phyloP scores from a whole-genome alignment of 2,329 filamentous ascomycete genomes.

The Botrytis porri region DNA sequence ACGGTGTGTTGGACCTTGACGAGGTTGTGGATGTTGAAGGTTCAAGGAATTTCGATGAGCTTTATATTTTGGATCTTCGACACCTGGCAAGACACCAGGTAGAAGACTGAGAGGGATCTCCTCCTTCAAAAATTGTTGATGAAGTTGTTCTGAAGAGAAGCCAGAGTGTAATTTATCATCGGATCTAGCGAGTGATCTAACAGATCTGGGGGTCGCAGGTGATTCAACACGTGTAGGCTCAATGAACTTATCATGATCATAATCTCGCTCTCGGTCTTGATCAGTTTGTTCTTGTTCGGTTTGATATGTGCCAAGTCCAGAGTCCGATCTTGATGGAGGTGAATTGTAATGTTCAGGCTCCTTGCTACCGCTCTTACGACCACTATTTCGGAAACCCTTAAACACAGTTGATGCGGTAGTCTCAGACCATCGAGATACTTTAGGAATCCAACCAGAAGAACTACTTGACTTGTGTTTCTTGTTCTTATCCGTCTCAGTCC shows the following conservation, averaged over 20 bases:
- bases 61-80: conserved; percentile 74
- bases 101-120: conserved; percentile 33
- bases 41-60: conserved; percentile 79
- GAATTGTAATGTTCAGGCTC: conserved; percentile 15
- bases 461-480: conserved; percentile 87
- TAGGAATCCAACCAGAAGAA: conserved; percentile 78
- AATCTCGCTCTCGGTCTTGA: conserved; percentile 10
- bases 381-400: conserved; percentile 69
- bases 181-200: conserved; percentile 33
- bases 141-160: conserved; percentile 51
- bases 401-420: conserved; percentile 88
- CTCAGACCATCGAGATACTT: conserved; percentile 96
- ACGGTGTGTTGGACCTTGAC: conserved; percentile 68
- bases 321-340: conserved; percentile 71
- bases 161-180: conserved; percentile 60
- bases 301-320: conserved; percentile 61
- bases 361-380: conserved; percentile 55
- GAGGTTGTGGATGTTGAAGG: conserved; percentile 74
- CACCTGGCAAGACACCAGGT: conserved; percentile 21
- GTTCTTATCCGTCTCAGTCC: conserved; percentile 58
- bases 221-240: conserved; percentile 1
- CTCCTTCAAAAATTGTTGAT: conserved; percentile 31
- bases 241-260: not conserved
- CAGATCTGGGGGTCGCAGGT: not conserved
- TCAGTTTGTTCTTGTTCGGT: conserved; percentile 16